Evolutionary conservation across 345 rosid genomes (phyloP).

Genomic region (Citrus inodora): DNA sequence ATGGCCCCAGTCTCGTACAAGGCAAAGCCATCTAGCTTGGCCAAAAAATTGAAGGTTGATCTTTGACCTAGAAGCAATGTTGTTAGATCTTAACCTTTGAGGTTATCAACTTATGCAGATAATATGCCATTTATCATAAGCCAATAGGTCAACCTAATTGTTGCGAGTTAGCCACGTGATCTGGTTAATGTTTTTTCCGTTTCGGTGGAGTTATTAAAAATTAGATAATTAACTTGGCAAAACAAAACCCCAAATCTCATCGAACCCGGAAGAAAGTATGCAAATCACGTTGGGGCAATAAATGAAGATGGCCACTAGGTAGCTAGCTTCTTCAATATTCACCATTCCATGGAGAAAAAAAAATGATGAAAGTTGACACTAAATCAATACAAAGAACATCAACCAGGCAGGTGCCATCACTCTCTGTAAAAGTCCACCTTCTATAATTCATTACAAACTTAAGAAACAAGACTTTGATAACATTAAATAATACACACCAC

Average conservation of each 20-base stretch:
- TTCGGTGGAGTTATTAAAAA: no score
- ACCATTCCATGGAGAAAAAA: neutral
- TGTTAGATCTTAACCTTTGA: neutral
- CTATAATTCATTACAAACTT: slow-evolving; percentile 28
- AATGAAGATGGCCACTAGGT: neutral
- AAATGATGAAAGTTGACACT: neutral
- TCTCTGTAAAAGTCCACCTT: slow-evolving; percentile 27
- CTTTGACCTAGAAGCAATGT: neutral
- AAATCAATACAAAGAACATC: neutral
- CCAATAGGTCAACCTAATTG: slow-evolving; percentile 1
- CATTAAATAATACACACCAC: slow-evolving; percentile 30
- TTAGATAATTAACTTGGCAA: no score
- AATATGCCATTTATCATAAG: neutral
- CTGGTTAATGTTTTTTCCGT: neutral
- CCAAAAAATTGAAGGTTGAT: neutral
- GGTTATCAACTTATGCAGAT: no score
- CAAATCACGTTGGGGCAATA: neutral
- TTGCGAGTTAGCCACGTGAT: neutral
- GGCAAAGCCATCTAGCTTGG: neutral
- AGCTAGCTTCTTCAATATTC: neutral
- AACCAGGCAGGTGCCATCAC: slow-evolving; percentile 6
- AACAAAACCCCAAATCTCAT: no score
- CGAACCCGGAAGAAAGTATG: no score
- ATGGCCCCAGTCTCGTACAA: neutral
- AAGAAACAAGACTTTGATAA: slow-evolving; percentile 23